phyloP scores from a whole-genome alignment of 352 stramenopile species.

The Phytophthora idaei region DNA sequence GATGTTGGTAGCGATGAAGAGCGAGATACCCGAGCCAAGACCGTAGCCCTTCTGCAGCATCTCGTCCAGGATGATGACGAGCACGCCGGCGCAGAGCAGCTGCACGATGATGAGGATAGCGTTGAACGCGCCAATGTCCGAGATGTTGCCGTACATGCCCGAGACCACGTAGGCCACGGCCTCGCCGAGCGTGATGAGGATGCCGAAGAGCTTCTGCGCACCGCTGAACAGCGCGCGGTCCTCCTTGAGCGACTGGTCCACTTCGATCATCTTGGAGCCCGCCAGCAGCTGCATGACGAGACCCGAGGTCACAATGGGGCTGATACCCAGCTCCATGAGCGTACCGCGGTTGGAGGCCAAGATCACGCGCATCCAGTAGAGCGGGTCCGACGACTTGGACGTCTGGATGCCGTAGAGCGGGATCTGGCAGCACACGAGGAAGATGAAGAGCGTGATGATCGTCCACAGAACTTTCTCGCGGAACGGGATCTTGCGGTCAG shows the following conservation, averaged over 20 bases:
- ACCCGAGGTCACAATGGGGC: constrained; percentile 98
- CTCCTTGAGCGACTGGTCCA: constrained; percentile 99
- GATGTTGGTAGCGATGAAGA: constrained; percentile 99
- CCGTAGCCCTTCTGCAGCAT: constrained; percentile 99
- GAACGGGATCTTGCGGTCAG: constrained; percentile 98
- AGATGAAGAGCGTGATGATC: constrained; percentile 99
- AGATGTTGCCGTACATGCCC: constrained; percentile 99
- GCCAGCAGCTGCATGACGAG: constrained; percentile 99
- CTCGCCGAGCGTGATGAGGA: constrained; percentile 99
- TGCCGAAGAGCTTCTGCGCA: constrained; percentile 99
- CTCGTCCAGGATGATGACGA: constrained; percentile 99
- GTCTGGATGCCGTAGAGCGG: constrained; percentile 99
- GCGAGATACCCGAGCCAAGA: constrained; percentile 97
- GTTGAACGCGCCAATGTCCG: constrained; percentile 98
- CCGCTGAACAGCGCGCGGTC: constrained; percentile 97
- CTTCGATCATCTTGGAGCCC: constrained; percentile 98
- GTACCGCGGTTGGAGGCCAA: constrained; percentile 98
- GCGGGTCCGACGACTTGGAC: constrained; percentile 98
- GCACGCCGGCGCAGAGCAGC: constrained; percentile 97
- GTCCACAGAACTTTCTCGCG: constrained; percentile 99
- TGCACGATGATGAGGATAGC: constrained; percentile 99
- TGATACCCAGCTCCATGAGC: constrained; percentile 99
- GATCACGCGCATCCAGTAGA: constrained; percentile 99
- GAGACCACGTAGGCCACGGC: constrained; percentile 99
- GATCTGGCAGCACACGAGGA: constrained; percentile 99